Base-by-base conservation (phyloP, 345 rosid species). In the Eucalyptus regnans region DNA sequence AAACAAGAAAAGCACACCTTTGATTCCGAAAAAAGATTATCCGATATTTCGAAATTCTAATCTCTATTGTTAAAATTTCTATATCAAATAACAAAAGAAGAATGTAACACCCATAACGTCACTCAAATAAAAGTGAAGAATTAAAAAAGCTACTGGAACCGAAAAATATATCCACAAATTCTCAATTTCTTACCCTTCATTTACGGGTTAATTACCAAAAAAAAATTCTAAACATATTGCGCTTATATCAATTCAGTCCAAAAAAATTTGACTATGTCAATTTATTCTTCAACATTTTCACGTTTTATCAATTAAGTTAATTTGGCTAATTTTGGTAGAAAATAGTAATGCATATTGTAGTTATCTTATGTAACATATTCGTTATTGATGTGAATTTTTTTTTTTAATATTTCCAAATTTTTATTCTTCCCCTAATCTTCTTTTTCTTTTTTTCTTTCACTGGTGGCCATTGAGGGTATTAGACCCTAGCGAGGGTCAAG, bases 261-360 rank as follows among this genome's bases (percentile, higher is more conserved):
- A 27, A 60, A 25, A 1, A 0, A 9, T 56, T 56, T 23, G 12
- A 27, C 3, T 60, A 12, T 12, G 2, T 29, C 16, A 60, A 60
- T 27, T 60, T 60, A 60, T 0, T 0, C 3, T 5, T 60, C 31
- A 60, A 60, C 2, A 60, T 60, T 60, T 60, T 60, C 68, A 27
- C 1, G 5, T 60, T 60, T 60, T 27, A 12, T 2, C 16, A 60
- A 60, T 5, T 60, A 1, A 27, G 66, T 27, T 4, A 10, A 58
- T 25, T 25, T 58, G 1, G 2, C 6, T 7, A 5, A 60, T 25
- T 60, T 60, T 60, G 15, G 14, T 29, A 27, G 7, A 60, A 60
- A 60, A 5, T 0, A 12, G 8, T 60, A 27, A 27, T 1, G 16
- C 0, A 27, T 0, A 60, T 12, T 2, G 0, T 0, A 0, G 7